Conservation (phyloP, 139 green algal species). For the Picochlorum sp. region DNA sequence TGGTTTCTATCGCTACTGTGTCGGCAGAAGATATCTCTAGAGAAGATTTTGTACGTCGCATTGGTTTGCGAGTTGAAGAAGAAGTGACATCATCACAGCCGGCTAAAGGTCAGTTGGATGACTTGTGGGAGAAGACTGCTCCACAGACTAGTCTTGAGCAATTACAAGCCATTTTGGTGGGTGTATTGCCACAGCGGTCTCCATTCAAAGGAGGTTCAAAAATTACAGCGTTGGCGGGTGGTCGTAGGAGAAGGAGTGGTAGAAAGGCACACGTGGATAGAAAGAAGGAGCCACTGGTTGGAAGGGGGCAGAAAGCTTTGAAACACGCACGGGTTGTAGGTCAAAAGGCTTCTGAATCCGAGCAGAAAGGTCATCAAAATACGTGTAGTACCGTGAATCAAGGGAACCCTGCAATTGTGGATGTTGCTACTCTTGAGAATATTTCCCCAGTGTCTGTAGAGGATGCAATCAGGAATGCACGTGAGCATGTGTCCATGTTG, state of each 20-base stretch:
- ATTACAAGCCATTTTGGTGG: not conserved
- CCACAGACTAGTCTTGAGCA: not conserved
- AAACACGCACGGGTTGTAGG: not conserved
- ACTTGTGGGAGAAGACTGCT: slow-evolving; percentile 1
- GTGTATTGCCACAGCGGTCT: not conserved
- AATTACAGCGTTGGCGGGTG: too few relatives aligned
- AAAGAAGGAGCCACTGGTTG: not conserved
- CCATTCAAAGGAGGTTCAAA: not conserved
- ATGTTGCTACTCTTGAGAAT: not conserved
- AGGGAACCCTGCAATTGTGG: not conserved
- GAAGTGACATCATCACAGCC: not conserved
- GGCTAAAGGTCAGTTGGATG: not conserved
- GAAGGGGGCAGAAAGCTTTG: not conserved
- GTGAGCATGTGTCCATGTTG: not conserved
- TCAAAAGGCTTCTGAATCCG: not conserved
- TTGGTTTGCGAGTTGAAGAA: not conserved
- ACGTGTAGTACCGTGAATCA: not conserved
- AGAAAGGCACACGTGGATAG: not conserved
- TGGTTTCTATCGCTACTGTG: not conserved
- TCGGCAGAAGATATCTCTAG: not conserved
- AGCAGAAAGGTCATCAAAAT: not conserved
- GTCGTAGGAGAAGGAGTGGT: not conserved
- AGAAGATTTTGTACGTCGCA: not conserved
- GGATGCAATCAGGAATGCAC: not conserved
- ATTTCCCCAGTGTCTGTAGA: not conserved